phyloP scores from a whole-genome alignment of 23 red algal species.

The Porphyridium purpureum region DNA sequence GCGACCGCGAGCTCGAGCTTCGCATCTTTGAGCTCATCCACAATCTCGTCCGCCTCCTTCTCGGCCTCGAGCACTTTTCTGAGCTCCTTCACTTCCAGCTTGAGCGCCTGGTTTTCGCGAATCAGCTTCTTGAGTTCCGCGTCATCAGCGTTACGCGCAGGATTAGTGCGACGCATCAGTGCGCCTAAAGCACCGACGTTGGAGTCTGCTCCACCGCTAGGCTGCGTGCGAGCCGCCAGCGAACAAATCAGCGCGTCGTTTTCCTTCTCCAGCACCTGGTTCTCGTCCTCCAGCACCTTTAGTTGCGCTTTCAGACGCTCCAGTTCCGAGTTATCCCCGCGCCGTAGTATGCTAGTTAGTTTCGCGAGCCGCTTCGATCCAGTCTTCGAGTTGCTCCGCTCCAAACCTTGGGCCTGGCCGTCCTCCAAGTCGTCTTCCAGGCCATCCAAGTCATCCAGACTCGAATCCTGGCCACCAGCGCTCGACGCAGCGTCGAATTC shows the following conservation, averaged over 20 bases:
- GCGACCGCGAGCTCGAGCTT: slow-evolving; percentile 50
- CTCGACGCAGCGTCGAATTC: slow-evolving; percentile 6
- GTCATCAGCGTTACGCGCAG: not conserved
- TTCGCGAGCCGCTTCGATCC: slow-evolving; percentile 7
- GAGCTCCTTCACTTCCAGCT: slow-evolving; percentile 32
- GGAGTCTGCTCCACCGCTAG: too few relatives aligned
- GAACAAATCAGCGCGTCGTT: too few relatives aligned
- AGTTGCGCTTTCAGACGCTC: slow-evolving; percentile 39
- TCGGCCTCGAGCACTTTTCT: slow-evolving; percentile 24
- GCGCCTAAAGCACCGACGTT: too few relatives aligned
- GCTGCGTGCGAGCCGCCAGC: too few relatives aligned
- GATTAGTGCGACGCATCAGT: too few relatives aligned
- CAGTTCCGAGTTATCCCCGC: slow-evolving; percentile 12
- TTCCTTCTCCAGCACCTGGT: not conserved
- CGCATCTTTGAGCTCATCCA: slow-evolving; percentile 55
- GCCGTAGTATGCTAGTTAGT: not conserved
- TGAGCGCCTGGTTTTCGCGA: slow-evolving; percentile 17
- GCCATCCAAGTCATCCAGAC: slow-evolving; percentile 6
- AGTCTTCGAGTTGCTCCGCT: slow-evolving; percentile 16
- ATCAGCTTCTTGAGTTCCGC: slow-evolving; percentile 19
- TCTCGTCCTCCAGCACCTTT: slow-evolving; percentile 12
- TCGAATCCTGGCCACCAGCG: slow-evolving; percentile 16
- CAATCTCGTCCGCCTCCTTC: slow-evolving; percentile 28
- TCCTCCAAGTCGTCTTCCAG: not conserved
- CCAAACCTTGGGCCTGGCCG: not conserved